These are phyloP conservation scores for Monosporascus sp. DNA, from an alignment of 2,329 filamentous ascomycete species.

Conservation along the genomic window DNA sequence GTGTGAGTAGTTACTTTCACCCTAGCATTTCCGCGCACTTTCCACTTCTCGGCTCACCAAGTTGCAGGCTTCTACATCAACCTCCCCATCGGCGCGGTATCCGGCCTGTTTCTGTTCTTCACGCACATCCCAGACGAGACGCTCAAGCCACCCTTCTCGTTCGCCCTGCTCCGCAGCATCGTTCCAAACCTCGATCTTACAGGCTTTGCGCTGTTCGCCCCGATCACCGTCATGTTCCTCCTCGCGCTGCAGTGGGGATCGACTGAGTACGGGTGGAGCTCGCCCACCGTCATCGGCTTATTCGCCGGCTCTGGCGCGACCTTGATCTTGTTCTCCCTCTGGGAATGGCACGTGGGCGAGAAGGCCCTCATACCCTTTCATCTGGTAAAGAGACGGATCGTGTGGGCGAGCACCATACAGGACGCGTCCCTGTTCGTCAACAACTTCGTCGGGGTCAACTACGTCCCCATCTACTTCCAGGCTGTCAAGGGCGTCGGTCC, in stretches of 20 bases:
- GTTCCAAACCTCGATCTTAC: conserved; percentile 33
- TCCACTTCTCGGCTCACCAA: background rate
- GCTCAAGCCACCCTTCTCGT: conserved; percentile 17
- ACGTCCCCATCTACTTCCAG: conserved; percentile 16
- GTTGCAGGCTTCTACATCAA: conserved; percentile 40
- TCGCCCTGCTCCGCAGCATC: conserved; percentile 9
- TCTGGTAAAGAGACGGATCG: conserved; percentile 33
- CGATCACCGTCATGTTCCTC: conserved; percentile 35
- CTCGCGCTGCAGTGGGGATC: conserved; percentile 40
- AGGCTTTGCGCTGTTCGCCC: conserved; percentile 36
- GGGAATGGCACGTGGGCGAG: conserved; percentile 34
- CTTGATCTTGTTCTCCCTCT: conserved; percentile 26
- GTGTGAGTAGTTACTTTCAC: conserved; percentile 26
- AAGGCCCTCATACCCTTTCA: conserved; percentile 41
- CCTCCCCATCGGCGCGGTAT: conserved; percentile 34
- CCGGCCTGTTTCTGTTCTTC: conserved; percentile 25
- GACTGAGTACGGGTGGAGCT: conserved; percentile 32
- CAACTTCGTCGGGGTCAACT: conserved; percentile 32
- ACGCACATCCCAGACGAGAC: conserved; percentile 31
- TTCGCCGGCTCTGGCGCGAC: conserved; percentile 29
- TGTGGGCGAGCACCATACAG: conserved; percentile 33
- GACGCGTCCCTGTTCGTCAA: conserved; percentile 37
- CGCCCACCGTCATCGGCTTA: conserved; percentile 31
- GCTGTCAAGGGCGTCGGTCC: conserved; percentile 9
- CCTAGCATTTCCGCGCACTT: background rate